Percentiles rank a stretch among this genome's conserved stretches.
Conservation (phyloP, 2,329 filamentous ascomycete species). For the Apiospora malaysiana region DNA sequence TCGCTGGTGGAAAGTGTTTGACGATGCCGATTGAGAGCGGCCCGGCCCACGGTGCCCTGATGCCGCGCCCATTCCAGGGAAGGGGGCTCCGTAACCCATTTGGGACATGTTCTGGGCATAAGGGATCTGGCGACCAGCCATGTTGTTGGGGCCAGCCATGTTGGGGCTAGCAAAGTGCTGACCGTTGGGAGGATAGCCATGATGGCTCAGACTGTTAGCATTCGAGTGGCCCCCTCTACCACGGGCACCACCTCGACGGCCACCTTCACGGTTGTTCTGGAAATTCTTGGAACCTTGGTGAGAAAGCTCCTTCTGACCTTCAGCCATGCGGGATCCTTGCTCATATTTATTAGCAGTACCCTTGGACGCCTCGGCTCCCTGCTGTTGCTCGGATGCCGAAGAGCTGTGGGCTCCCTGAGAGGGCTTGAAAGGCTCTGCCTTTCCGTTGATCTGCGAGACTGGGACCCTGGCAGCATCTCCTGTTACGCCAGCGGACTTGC, state of each 20-base stretch:
- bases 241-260: slow-evolving; percentile 54
- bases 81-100: slow-evolving; percentile 33
- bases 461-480: slow-evolving; percentile 51
- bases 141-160: slow-evolving; percentile 8
- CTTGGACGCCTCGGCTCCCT: not conserved
- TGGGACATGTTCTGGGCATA: slow-evolving; percentile 31
- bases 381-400: slow-evolving; percentile 18
- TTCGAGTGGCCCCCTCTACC: slow-evolving; percentile 46
- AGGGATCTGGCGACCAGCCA: slow-evolving; percentile 25
- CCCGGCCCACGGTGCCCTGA: slow-evolving; percentile 42
- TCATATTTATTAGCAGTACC: slow-evolving; percentile 13
- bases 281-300: slow-evolving; percentile 18
- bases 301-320: slow-evolving; percentile 5
- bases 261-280: slow-evolving; percentile 39
- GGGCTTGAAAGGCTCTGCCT: slow-evolving; percentile 20
- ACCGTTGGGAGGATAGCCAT: slow-evolving; percentile 26
- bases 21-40: slow-evolving; percentile 64
- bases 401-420: not conserved
- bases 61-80: slow-evolving; percentile 30
- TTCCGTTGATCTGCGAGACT: slow-evolving; percentile 20
- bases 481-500: slow-evolving; percentile 46
- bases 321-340: slow-evolving; percentile 10
- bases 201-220: slow-evolving; percentile 36
- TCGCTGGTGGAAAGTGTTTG: slow-evolving; percentile 40
- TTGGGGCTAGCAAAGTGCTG: slow-evolving; percentile 20